These are phyloP conservation scores for Gautieria morchelliformis DNA, from an alignment of 768 basidiomycete genomes.

Conservation along the genomic window DNA sequence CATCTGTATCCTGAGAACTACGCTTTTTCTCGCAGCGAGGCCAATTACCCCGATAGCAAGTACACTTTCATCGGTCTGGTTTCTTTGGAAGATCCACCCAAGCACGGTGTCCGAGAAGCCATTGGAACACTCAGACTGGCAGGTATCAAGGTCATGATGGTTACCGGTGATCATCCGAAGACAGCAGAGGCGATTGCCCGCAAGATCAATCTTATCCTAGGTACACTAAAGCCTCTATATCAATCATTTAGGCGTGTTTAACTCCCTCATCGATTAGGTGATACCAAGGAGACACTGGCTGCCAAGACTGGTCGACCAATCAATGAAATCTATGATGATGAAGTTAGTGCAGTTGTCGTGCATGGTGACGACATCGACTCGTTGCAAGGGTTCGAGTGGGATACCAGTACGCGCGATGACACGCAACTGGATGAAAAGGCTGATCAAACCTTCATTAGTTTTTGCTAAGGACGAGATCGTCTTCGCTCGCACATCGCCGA, in stretches of 20 bases:
- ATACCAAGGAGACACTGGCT: conserved; percentile 53
- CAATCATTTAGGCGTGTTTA: neutral
- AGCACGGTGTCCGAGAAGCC: conserved; percentile 62
- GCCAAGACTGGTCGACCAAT: conserved; percentile 43
- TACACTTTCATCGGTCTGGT: conserved; percentile 61
- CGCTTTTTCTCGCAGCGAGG: conserved; percentile 45
- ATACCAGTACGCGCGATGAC: conserved; percentile 38
- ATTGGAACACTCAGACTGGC: conserved; percentile 62
- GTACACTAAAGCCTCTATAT: neutral
- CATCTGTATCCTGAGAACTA: conserved; percentile 37
- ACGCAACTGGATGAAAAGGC: neutral
- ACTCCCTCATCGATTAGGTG: conserved; percentile 22
- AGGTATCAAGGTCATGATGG: conserved; percentile 72
- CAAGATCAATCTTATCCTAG: conserved; percentile 61
- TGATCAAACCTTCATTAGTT: conserved; percentile 28
- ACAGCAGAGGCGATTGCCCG: conserved; percentile 67
- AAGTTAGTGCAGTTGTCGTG: conserved; percentile 54
- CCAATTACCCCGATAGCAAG: conserved; percentile 40
- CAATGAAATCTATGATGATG: conserved; percentile 58
- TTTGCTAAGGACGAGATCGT: conserved; percentile 63
- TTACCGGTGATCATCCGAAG: conserved; percentile 66
- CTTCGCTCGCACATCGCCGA: conserved; percentile 61
- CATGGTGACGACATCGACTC: conserved; percentile 61
- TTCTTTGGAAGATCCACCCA: conserved; percentile 62
- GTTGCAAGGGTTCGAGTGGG: conserved; percentile 67